phyloP scores from a whole-genome alignment of 1,284 basidiomycete genomes.

The Fomitopsis palustris region DNA sequence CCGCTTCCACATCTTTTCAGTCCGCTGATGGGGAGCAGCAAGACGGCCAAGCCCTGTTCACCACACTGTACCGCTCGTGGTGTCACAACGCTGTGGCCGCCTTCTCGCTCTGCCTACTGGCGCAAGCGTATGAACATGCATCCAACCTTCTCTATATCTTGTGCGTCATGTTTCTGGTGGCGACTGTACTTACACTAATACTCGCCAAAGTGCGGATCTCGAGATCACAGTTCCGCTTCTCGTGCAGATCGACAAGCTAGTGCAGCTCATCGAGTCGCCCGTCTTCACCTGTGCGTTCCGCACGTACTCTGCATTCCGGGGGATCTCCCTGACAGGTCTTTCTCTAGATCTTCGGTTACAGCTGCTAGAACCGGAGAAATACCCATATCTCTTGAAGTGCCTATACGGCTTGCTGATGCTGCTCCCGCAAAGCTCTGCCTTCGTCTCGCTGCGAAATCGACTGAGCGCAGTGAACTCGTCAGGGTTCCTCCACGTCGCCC shows the following conservation, averaged over 20 bases:
- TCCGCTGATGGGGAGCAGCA: constrained; percentile 42
- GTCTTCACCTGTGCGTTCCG: constrained; percentile 86
- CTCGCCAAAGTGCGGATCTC: constrained; percentile 78
- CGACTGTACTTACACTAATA: background rate
- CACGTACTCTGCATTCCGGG: background rate
- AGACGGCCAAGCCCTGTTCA: constrained; percentile 94
- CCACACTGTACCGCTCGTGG: constrained; percentile 94
- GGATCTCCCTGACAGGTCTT: background rate
- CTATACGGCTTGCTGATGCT: constrained; percentile 98
- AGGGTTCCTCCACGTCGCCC: constrained; percentile 87
- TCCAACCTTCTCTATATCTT: constrained; percentile 97
- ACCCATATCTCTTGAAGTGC: constrained; percentile 97
- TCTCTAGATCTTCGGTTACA: constrained; percentile 90
- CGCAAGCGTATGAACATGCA: constrained; percentile 98
- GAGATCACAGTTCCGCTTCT: constrained; percentile 95
- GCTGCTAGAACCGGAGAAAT: constrained; percentile 93
- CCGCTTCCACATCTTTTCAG: background rate
- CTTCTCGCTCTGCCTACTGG: constrained; percentile 92
- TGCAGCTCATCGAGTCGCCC: constrained; percentile 96
- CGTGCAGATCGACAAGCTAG: constrained; percentile 97
- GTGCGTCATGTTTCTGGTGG: constrained; percentile 41
- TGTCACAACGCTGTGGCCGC: constrained; percentile 98
- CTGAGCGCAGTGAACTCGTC: constrained; percentile 94
- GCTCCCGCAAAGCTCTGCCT: constrained; percentile 94
- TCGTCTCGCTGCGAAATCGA: constrained; percentile 91